A percentile compares a stretch with the other conserved stretches of the same genome.
These are phyloP conservation scores for Xylaria sp. DNA, from an alignment of 2,329 filamentous ascomycete species.

Conservation along the genomic window DNA sequence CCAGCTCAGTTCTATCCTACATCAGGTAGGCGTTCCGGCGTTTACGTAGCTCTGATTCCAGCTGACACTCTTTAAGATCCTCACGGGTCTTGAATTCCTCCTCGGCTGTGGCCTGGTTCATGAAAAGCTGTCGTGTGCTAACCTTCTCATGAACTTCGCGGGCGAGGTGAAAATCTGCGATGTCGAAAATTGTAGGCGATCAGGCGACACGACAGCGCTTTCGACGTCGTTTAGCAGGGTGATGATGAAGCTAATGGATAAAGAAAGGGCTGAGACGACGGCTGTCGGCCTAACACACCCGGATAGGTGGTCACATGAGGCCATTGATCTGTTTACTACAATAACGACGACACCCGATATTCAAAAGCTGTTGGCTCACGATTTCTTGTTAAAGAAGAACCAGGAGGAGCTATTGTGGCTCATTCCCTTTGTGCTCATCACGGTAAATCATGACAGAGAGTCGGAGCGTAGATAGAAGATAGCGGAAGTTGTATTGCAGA, in stretches of 20 bases:
- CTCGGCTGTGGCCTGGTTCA: slow-evolving; percentile 7
- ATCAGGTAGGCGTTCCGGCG: slow-evolving; percentile 9
- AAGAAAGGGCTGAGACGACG: background rate
- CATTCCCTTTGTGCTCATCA: slow-evolving; percentile 16
- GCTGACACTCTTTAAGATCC: slow-evolving; percentile 4
- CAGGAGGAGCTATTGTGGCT: slow-evolving; percentile 7
- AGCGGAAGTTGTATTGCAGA: no score
- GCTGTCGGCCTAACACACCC: background rate
- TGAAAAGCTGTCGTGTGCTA: slow-evolving; percentile 7
- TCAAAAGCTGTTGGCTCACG: background rate
- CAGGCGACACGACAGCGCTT: slow-evolving; percentile 5
- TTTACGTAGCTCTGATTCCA: background rate
- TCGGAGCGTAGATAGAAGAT: no score
- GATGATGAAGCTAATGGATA: slow-evolving; percentile 19
- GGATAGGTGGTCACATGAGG: background rate
- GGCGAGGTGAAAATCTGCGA: slow-evolving; percentile 20
- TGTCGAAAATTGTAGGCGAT: slow-evolving; percentile 11
- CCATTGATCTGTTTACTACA: slow-evolving; percentile 14
- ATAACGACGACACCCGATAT: slow-evolving; percentile 12
- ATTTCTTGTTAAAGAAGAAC: slow-evolving; percentile 15
- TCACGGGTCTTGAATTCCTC: slow-evolving; percentile 18
- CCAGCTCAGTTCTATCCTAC: slow-evolving; percentile 20
- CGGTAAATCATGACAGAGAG: no score
- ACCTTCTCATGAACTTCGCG: slow-evolving; percentile 10
- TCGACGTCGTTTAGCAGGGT: slow-evolving; percentile 8